phyloP scores from a whole-genome alignment of 1,284 basidiomycete species.

The Takashimella tepidaria region DNA sequence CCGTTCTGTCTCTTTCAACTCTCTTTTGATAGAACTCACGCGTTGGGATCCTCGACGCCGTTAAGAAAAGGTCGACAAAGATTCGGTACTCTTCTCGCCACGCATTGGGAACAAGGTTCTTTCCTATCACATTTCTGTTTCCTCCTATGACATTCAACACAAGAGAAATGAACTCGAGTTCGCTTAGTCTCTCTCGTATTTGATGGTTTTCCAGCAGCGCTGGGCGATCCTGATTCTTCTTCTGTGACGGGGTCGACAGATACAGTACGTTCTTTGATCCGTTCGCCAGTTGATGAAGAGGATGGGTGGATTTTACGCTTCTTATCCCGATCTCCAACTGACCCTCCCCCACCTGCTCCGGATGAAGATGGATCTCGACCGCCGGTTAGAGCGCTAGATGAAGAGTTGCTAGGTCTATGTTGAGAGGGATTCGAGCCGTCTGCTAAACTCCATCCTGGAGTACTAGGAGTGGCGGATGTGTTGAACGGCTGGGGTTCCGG shows the following conservation, averaged over 20 bases:
- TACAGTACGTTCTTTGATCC: constrained; percentile 18
- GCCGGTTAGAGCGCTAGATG: constrained; percentile 55
- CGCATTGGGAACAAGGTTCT: constrained; percentile 49
- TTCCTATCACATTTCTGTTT: constrained; percentile 48
- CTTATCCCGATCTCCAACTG: constrained; percentile 50
- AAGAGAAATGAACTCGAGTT: constrained; percentile 47
- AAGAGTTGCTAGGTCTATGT: constrained; percentile 54
- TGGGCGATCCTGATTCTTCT: constrained; percentile 25
- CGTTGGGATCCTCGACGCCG: constrained; percentile 48
- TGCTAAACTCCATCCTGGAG: too few species aligned
- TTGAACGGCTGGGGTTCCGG: neutral
- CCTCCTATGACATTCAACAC: constrained; percentile 47
- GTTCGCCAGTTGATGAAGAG: constrained; percentile 10
- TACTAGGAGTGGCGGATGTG: neutral
- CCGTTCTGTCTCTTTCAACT: too few species aligned
- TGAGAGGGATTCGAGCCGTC: neutral
- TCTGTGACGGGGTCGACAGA: constrained; percentile 16
- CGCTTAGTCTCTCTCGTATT: constrained; percentile 39
- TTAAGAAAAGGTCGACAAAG: constrained; percentile 49
- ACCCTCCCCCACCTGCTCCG: too few species aligned
- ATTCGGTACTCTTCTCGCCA: constrained; percentile 48
- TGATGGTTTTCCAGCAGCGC: constrained; percentile 10
- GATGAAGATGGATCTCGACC: too few species aligned
- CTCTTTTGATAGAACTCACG: too few species aligned
- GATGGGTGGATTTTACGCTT: constrained; percentile 30